Conservation (phyloP, 305 asterid genomes). For the Lippia alba region DNA sequence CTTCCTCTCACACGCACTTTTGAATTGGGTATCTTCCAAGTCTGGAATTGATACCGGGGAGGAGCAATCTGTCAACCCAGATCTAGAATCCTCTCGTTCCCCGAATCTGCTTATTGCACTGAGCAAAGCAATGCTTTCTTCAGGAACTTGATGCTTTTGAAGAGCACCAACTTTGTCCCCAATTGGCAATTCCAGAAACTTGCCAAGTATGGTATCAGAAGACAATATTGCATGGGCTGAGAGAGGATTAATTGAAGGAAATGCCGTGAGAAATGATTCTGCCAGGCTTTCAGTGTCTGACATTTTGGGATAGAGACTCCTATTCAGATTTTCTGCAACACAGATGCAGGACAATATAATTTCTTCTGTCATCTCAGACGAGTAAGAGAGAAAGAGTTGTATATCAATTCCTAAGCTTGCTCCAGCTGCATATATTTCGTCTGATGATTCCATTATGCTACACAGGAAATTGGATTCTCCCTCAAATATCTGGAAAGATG, state of each 20-base stretch:
- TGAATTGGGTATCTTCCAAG: slow-evolving; percentile 56
- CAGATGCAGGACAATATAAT: slow-evolving; percentile 82
- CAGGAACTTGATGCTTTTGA: slow-evolving; percentile 68
- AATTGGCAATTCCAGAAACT: slow-evolving; percentile 69
- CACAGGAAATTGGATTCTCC: slow-evolving; percentile 74
- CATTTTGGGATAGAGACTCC: slow-evolving; percentile 71
- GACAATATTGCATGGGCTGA: slow-evolving; percentile 93
- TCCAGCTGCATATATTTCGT: slow-evolving; percentile 95
- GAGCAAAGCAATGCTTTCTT: slow-evolving; percentile 72
- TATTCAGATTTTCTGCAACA: slow-evolving; percentile 53
- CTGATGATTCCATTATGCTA: slow-evolving; percentile 91
- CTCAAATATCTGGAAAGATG: slow-evolving; percentile 80
- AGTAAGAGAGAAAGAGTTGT: slow-evolving; percentile 83
- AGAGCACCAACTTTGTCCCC: slow-evolving; percentile 59
- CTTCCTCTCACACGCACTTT: slow-evolving; percentile 52
- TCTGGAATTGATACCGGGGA: slow-evolving; percentile 78
- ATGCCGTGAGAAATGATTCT: slow-evolving; percentile 88
- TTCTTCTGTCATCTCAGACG: slow-evolving; percentile 84
- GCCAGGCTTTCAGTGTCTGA: slow-evolving; percentile 84
- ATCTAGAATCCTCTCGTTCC: slow-evolving; percentile 87
- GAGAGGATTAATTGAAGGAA: slow-evolving; percentile 95
- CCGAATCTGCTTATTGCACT: slow-evolving; percentile 74
- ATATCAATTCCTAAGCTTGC: slow-evolving; percentile 89
- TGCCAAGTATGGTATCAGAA: slow-evolving; percentile 62
- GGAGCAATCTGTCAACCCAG: slow-evolving; percentile 94